Base-by-base conservation (phyloP, 352 stramenopile species). In the Globisporangium canariense region DNA sequence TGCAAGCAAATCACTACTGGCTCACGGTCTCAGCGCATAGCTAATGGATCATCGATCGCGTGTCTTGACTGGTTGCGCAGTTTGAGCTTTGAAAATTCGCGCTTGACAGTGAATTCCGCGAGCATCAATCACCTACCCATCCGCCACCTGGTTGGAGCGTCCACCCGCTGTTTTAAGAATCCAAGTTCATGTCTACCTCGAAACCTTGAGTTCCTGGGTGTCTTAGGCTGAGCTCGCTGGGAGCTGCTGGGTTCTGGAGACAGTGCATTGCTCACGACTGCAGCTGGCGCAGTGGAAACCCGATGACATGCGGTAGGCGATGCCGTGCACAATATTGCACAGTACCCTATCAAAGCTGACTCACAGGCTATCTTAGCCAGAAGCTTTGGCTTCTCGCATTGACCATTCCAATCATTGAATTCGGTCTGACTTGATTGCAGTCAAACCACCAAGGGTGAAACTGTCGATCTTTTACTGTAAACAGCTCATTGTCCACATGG, bases 201-300 rank as follows among this genome's bases (percentile, higher is more conserved):
- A 41, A 41, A 10, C 7, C 36, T 14, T 41, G 36, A 9, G 36
- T 4, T 41, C 11, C 11, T 14, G 36, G 11, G 11, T 13, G 8
- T 41, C 36, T 41, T 13, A 41, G 36, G 36, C 36, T 41, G 36
- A 41, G 11, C 36, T 14, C 9, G 9, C 34, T 40, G 34, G 34
- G 36, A 41, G 22, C 22, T 25, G 22, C 36, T 41, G 36, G 36
- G 36, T 14, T 41, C 11, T 41, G 7, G 36, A 41, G 36, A 41
- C 36, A 47, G 34, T 18, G 18, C 53, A 47, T 58, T 43, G 32
- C 18, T 59, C 18, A 59, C 30, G 20, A 32, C 32, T 32, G 32
- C 53, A 59, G 53, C 18, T 59, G 32, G 32, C 38, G 53, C 32
- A 7, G 3, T 9, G 13, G 53, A 59, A 59, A 59, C 53, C 53